A percentile compares a stretch with the other conserved stretches of the same genome.
Conservation (phyloP, 2,329 filamentous ascomycete species). For the Raffaelea albimanens region DNA sequence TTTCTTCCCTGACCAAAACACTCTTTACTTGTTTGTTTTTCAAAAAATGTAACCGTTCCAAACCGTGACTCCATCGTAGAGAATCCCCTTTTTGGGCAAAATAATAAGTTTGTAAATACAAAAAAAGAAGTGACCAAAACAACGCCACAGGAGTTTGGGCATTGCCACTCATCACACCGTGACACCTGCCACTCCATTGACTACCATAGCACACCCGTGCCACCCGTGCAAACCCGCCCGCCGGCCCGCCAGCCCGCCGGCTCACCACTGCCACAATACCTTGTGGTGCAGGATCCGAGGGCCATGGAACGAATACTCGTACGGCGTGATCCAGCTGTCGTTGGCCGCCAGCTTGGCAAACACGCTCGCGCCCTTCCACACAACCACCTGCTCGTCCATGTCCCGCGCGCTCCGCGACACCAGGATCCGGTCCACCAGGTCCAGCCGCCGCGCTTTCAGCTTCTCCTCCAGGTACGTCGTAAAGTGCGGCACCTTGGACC, state of each 20-base stretch:
- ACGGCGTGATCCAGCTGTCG: constrained; percentile 84
- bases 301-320: constrained; percentile 83
- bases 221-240: neutral
- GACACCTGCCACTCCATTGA: no score
- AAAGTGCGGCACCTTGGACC: constrained; percentile 71
- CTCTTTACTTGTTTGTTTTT: no score
- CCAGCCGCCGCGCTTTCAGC: constrained; percentile 57
- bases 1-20: no score
- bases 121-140: no score
- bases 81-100: no score
- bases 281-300: constrained; percentile 78
- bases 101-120: no score
- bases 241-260: neutral
- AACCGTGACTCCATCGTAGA: no score
- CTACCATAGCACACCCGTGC: neutral
- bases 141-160: no score
- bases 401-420: constrained; percentile 72
- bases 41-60: no score
- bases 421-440: constrained; percentile 50
- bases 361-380: constrained; percentile 95
- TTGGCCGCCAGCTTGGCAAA: constrained; percentile 89
- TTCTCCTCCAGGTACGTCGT: constrained; percentile 75
- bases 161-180: no score
- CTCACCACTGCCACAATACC: constrained; percentile 52
- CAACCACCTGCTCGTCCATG: constrained; percentile 93